A percentile compares a stretch with the other conserved stretches of the same genome.
Conservation (phyloP, 352 stramenopile genomes). For the Phytophthora sojae region DNA sequence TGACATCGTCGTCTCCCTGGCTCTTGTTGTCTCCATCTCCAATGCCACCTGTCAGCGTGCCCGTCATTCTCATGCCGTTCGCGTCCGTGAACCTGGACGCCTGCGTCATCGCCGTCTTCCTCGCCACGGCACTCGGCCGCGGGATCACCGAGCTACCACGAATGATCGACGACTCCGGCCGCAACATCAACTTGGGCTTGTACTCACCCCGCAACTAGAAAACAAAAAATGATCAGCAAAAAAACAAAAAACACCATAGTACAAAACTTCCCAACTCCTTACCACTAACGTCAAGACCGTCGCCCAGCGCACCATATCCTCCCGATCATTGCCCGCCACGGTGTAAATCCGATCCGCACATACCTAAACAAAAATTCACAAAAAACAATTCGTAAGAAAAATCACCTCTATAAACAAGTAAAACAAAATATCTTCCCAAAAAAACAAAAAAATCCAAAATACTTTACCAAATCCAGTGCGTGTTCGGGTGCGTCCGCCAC, state of each 20-base stretch:
- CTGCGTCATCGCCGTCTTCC: constrained; percentile 74
- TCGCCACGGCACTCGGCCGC: constrained; percentile 65
- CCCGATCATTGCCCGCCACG: constrained; percentile 81
- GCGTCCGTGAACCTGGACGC: constrained; percentile 81
- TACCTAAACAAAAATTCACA: constrained; percentile 45
- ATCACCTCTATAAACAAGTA: background rate
- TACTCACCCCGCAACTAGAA: constrained; percentile 82
- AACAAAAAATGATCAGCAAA: background rate
- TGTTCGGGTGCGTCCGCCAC: constrained; percentile 88
- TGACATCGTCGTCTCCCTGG: constrained; percentile 72
- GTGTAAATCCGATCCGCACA: constrained; percentile 91
- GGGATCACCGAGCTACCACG: constrained; percentile 86
- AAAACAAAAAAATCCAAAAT: constrained; percentile 3
- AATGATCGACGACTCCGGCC: constrained; percentile 88
- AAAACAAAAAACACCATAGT: background rate
- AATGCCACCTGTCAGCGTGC: constrained; percentile 47
- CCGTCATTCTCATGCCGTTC: constrained; percentile 83
- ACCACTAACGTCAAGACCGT: constrained; percentile 88
- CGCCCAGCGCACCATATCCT: constrained; percentile 92
- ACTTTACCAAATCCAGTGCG: constrained; percentile 77
- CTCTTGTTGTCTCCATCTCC: constrained; percentile 56
- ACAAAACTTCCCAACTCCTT: constrained; percentile 9
- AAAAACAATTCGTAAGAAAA: constrained; percentile 1
- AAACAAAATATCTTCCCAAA: constrained; percentile 1
- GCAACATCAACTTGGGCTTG: constrained; percentile 90